Conservation (phyloP, 257 asterid genomes). For the Sherardia arvensis region DNA sequence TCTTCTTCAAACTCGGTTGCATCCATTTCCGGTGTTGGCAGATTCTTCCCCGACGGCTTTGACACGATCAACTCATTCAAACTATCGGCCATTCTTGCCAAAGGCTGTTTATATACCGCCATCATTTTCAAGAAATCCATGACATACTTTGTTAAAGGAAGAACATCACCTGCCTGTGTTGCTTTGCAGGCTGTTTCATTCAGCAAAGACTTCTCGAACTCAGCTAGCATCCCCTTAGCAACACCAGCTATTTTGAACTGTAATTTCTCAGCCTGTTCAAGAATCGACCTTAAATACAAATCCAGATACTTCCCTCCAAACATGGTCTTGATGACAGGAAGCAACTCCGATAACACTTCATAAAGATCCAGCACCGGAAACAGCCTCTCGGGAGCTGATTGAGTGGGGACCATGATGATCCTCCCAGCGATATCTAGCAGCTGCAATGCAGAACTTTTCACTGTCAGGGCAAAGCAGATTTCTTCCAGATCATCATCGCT, state of each 20-base stretch:
- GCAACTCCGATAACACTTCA: conserved; percentile 63
- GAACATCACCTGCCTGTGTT: conserved; percentile 32
- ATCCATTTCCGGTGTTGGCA: conserved; percentile 65
- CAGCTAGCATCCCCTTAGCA: conserved; percentile 25
- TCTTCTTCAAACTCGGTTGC: conserved; percentile 48
- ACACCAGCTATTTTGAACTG: not conserved
- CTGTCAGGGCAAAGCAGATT: conserved; percentile 69
- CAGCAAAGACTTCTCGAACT: conserved; percentile 74
- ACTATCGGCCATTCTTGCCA: not conserved
- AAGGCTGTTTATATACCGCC: not conserved
- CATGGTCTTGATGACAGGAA: conserved; percentile 66
- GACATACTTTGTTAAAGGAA: not conserved
- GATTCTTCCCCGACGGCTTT: conserved; percentile 53
- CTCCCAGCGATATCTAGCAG: conserved; percentile 76
- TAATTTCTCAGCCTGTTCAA: not conserved
- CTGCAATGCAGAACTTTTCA: conserved; percentile 73
- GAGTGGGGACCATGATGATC: conserved; percentile 60
- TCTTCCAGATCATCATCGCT: conserved; percentile 32
- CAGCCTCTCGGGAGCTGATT: conserved; percentile 72
- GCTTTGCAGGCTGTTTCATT: conserved; percentile 64
- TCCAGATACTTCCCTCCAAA: conserved; percentile 39
- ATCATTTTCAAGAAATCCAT: not conserved
- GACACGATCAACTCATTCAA: conserved; percentile 51
- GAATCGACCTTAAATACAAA: conserved; percentile 45
- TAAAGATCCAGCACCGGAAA: conserved; percentile 82